Conservation (phyloP, 768 basidiomycete species). For the Boletus patriciae region DNA sequence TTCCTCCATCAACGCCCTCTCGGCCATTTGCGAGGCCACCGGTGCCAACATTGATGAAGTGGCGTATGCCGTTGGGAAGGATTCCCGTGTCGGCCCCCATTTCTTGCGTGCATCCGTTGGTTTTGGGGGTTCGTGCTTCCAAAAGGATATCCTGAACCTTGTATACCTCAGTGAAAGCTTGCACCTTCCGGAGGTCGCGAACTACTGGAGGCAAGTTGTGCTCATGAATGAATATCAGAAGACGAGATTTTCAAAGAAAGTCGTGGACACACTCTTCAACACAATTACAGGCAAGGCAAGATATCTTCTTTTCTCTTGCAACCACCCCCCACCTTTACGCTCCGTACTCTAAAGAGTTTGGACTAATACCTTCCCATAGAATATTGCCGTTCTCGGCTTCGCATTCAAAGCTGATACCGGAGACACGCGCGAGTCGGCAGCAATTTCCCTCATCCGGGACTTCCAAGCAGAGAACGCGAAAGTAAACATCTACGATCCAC, state of each 20-base stretch:
- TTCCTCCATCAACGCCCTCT: slow-evolving; percentile 96
- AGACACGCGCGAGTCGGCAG: slow-evolving; percentile 96
- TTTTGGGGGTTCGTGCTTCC: slow-evolving; percentile 99
- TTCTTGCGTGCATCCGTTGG: slow-evolving; percentile 96
- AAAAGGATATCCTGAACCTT: slow-evolving; percentile 98
- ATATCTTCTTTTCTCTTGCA: not conserved
- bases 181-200: slow-evolving; percentile 94
- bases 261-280: slow-evolving; percentile 97
- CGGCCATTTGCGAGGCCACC: slow-evolving; percentile 97
- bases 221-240: slow-evolving; percentile 99
- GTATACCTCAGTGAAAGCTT: slow-evolving; percentile 95
- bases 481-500: slow-evolving; percentile 89
- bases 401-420: slow-evolving; percentile 99
- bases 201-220: slow-evolving; percentile 96
- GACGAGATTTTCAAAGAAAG: slow-evolving; percentile 89
- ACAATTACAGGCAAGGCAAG: slow-evolving; percentile 92
- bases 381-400: slow-evolving; percentile 95
- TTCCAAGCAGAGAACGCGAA: slow-evolving; percentile 88
- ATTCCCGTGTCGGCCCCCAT: slow-evolving; percentile 89
- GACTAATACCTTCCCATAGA: slow-evolving; percentile 42
- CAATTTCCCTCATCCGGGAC: slow-evolving; percentile 91
- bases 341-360: not conserved
- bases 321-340: not conserved
- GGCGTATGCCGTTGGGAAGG: slow-evolving; percentile 88
- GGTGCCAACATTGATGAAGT: slow-evolving; percentile 99